Evolutionary conservation across 1,284 basidiomycete species (phyloP), one percentile per base, ranked within the genome.

Genomic region (Tylopilus sp.): DNA sequence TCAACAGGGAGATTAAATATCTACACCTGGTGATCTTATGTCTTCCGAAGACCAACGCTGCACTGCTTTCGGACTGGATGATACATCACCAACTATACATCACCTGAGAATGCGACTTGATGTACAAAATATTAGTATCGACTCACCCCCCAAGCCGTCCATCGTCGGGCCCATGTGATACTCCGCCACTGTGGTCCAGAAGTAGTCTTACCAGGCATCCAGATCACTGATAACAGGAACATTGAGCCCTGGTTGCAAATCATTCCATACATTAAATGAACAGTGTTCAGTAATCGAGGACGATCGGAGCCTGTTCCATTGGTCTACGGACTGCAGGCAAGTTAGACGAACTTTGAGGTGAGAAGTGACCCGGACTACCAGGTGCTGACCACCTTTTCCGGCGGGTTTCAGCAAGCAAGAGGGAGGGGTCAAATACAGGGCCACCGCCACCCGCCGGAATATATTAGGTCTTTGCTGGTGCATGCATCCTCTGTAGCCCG

Each of bases 191-290:
- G 12, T 51, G 28, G 7, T 29, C 50, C 8, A 41, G n/a, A 34
- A 50, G 29, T 23, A 31, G 33, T 37, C 33, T 50, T 25, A 41
- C 50, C 16, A 51, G 21, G 26, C 28, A 36, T 21, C 41, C 50
- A 1, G 41, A 34, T 31, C 40, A 8, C 8, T 44, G 25, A 40
- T 0, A 51, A 44, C 6, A 31, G 49, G 21, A 39, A 43, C 16
- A 26, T 51, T 48, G 10, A 21, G 36, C 11, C 31, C 41, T 2
- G 31, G 18, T 5, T 30, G n/a, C 26, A 13, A n/a, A 16, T 1
- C 18, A 3, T 13, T 37, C 39, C 18, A 33, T 12, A 49, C 11
- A n/a, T n/a, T n/a, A n/a, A n/a, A 51, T n/a, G n/a, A 40, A 51
- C 25, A 41, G 23, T 6, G 21, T n/a, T 25, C 25, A 51, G 23